A percentile compares a stretch with the other conserved stretches of the same genome.
These are phyloP conservation scores for Acarospora socialis DNA, from an alignment of 2,329 filamentous ascomycete genomes.

Conservation along the genomic window DNA sequence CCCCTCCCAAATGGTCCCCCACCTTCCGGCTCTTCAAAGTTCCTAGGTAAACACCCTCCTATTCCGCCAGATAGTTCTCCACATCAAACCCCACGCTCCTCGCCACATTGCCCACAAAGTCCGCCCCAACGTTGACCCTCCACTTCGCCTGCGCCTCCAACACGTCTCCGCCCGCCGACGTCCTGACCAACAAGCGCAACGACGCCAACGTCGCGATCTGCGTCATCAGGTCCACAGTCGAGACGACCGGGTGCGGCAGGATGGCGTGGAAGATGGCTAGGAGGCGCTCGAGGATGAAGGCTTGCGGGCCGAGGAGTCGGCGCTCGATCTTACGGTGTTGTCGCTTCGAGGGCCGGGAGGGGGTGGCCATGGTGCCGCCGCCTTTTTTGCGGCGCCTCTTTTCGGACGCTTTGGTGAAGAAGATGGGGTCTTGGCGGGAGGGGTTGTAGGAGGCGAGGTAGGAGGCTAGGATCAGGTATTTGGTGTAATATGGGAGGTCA, in stretches of 20 bases:
- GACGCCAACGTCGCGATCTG: conserved; percentile 33
- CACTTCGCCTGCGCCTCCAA: conserved; percentile 32
- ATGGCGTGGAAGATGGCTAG: conserved; percentile 35
- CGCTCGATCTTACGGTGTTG: conserved; percentile 19
- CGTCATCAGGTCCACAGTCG: conserved; percentile 30
- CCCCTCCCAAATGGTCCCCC: too few species aligned
- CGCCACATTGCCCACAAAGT: conserved; percentile 8
- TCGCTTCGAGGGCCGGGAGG: conserved; percentile 18
- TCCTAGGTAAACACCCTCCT: too few species aligned
- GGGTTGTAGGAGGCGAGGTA: conserved; percentile 35
- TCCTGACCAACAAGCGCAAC: conserved; percentile 31
- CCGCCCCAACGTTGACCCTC: conserved; percentile 28
- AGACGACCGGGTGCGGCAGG: conserved; percentile 27
- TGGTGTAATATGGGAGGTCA: conserved; percentile 31
- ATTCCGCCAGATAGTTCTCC: conserved; percentile 10
- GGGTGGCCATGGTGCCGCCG: conserved; percentile 24
- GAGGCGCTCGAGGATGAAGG: conserved; percentile 32
- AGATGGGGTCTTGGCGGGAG: conserved; percentile 32
- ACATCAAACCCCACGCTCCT: conserved; percentile 11
- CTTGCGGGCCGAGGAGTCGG: conserved; percentile 23
- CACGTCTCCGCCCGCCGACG: conserved; percentile 20
- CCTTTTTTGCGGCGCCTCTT: conserved; percentile 10
- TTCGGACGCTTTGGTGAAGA: conserved; percentile 35
- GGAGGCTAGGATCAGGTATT: conserved; percentile 31
- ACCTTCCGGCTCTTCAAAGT: too few species aligned